phyloP scores from a whole-genome alignment of 148 eudicot species.

The Rhododendron simsii region DNA sequence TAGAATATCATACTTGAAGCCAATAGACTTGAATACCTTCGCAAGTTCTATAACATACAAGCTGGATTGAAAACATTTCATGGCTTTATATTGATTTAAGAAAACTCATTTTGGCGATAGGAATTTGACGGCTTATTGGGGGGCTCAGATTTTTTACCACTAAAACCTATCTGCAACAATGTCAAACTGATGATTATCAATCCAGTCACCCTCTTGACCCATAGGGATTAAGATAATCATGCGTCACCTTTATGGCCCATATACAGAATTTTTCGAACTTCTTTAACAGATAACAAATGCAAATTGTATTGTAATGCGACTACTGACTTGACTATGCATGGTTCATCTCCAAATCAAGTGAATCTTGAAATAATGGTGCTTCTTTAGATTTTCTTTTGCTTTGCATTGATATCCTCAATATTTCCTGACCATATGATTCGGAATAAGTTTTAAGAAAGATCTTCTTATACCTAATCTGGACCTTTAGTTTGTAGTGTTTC shows the following conservation, averaged over 20 bases:
- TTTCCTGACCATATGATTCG: not conserved
- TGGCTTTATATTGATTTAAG: not conserved
- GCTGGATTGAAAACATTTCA: not conserved
- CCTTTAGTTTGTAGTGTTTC: conserved; percentile 3
- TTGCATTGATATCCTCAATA: not conserved
- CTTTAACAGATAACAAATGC: not conserved
- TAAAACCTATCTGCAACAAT: not conserved
- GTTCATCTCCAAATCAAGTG: not conserved
- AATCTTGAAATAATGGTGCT: not conserved
- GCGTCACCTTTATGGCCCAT: not conserved
- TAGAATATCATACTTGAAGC: not conserved
- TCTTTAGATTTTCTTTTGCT: not conserved
- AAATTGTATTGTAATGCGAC: not conserved
- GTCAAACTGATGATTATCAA: not conserved
- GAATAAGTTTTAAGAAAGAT: not conserved
- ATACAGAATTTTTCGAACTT: not conserved
- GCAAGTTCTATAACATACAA: not conserved
- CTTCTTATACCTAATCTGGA: not conserved
- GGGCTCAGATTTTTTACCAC: not conserved
- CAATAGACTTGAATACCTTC: not conserved
- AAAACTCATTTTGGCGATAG: not conserved
- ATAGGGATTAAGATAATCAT: not conserved
- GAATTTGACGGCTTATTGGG: not conserved
- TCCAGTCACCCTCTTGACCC: not conserved
- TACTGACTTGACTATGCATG: not conserved